Base-by-base conservation (phyloP, 2,329 filamentous ascomycete genomes). In the Acephala macrosclerotiorum region DNA sequence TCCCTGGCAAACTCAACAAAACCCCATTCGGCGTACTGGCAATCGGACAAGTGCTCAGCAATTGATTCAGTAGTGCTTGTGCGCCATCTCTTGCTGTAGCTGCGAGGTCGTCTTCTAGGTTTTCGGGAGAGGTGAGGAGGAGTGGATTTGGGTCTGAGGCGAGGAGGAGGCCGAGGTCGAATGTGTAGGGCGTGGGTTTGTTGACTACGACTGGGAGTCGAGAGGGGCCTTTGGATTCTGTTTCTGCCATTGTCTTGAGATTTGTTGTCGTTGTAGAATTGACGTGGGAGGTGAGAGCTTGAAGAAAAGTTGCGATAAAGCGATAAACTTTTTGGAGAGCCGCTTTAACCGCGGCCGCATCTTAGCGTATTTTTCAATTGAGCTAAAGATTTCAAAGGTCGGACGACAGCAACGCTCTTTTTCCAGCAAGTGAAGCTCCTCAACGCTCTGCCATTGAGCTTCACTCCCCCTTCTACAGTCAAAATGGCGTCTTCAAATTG, bases 41-140 rank as follows among this genome's bases (percentile, higher is more conserved):
- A 73, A 97, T 90, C 29, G 92, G 87, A 81, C 94, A 96, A 55
- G 93, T 95, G 18, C 90, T 93, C 45, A 99, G 89, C 67, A 99
- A 90, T 80, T 98, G 94, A 85, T 97, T 97, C 79, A 99, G 89
- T 66, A 99, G 89, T 35, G 88, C 89, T 82, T 99, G 96, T 14
- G 94, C 93, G 79, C 93, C 94, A 80, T 97, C 93, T 75, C 94
- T 92, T 63, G 96, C 94, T 25, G 89, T 88, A 47, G 86, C 81
- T 68, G 90, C 85, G 67, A 98, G 89, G 65, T 87, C 86, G 33
- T 84, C 81, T 79, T 97, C 93, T 69, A 89, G 80, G 42, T 82
- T 75, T 35, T 79, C 70, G 61, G 73, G 65, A 67, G 80, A 80
- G 59, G 86, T 80, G 68, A 89, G 80, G 58, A 85, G 81, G 60